phyloP scores from a whole-genome alignment of 2,329 filamentous ascomycete species.

The Dryadomyces quercivorus region DNA sequence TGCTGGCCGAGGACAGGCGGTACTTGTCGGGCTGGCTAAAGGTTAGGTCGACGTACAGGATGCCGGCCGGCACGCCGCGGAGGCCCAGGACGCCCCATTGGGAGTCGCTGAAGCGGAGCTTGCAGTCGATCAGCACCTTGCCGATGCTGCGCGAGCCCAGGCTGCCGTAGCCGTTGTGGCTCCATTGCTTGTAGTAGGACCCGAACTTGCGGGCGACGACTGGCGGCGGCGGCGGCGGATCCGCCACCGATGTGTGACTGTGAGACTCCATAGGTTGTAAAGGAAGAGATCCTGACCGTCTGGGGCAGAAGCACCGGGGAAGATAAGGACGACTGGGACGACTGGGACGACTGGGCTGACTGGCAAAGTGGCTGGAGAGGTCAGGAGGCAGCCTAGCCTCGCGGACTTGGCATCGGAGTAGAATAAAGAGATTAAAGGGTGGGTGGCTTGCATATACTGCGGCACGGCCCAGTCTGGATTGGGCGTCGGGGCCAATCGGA shows the following conservation, averaged over 20 bases:
- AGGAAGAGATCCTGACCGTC: no score
- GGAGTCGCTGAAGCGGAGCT: conserved; percentile 3
- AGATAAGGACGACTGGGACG: neutral
- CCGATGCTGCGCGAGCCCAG: conserved; percentile 3
- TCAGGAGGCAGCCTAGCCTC: no score
- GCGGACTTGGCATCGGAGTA: no score
- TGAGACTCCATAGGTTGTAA: neutral
- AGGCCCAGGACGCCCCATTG: conserved; percentile 3
- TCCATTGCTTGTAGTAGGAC: neutral
- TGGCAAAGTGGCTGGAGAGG: no score
- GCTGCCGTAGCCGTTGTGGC: neutral
- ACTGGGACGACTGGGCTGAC: neutral
- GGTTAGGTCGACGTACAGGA: conserved; percentile 6
- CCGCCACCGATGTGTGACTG: neutral
- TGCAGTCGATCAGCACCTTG: conserved; percentile 5
- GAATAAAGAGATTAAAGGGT: no score
- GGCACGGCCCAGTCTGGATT: no score
- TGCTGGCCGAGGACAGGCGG: neutral
- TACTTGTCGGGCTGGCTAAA: neutral
- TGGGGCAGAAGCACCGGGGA: neutral
- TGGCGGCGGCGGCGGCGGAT: no score
- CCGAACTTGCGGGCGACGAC: neutral
- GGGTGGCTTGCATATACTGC: no score
- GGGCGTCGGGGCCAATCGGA: no score
- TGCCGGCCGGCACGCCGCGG: neutral